phyloP scores from a whole-genome alignment of 1,284 basidiomycete genomes.

The Ceratobasidium sp. region DNA sequence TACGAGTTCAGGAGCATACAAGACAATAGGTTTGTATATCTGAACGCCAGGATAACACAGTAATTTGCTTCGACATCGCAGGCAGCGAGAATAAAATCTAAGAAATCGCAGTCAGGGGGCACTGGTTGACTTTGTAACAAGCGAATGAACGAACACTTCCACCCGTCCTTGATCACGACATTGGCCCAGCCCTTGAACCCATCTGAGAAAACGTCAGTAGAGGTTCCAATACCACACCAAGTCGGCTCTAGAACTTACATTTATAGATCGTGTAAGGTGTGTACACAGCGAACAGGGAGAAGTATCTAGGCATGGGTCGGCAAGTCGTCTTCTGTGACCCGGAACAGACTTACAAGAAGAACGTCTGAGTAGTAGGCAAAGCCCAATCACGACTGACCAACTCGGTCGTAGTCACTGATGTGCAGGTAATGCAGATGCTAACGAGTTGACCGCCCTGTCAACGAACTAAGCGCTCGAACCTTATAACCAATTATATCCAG shows the following conservation, averaged over 20 bases:
- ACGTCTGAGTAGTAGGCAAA: conserved; percentile 77
- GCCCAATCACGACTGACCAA: conserved; percentile 70
- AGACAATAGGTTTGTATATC: conserved; percentile 82
- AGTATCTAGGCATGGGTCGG: conserved; percentile 61
- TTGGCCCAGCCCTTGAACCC: conserved; percentile 77
- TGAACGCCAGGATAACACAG: conserved; percentile 78
- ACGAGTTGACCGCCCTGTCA: conserved; percentile 72
- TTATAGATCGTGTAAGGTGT: conserved; percentile 85
- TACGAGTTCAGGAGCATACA: conserved; percentile 86
- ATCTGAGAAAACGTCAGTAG: conserved; percentile 56
- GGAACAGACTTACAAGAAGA: conserved; percentile 67
- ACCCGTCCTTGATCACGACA: conserved; percentile 73
- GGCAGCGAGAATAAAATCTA: conserved; percentile 75
- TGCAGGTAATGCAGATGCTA: conserved; percentile 82
- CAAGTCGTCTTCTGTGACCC: background rate
- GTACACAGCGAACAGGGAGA: conserved; percentile 72
- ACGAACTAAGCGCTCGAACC: no score
- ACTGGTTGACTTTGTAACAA: background rate
- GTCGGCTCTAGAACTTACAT: conserved; percentile 56
- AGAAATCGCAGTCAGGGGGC: conserved; percentile 45
- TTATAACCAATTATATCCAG: no score
- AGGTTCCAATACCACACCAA: background rate
- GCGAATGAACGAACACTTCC: conserved; percentile 66
- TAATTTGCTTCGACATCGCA: conserved; percentile 87
- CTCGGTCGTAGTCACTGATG: conserved; percentile 81